Conservation (phyloP, 2,329 filamentous ascomycete genomes). For the Dryadomyces quercivorus region DNA sequence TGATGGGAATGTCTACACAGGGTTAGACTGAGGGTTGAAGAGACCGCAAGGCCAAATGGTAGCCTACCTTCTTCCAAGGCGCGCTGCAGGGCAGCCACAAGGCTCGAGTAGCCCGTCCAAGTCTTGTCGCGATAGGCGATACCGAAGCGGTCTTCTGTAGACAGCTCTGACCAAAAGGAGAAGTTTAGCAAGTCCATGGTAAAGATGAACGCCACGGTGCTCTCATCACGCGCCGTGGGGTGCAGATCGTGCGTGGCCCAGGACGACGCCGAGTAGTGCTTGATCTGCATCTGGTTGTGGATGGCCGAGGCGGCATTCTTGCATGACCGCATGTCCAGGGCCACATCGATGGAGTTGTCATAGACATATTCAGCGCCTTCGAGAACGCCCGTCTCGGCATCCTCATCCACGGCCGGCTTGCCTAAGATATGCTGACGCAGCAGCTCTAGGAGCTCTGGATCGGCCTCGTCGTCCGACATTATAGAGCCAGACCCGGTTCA, state of each 20-base stretch:
- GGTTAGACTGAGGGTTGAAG: background rate
- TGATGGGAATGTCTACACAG: conserved; percentile 65
- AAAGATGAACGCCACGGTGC: conserved; percentile 83
- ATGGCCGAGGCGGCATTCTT: conserved; percentile 74
- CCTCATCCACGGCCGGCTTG: conserved; percentile 37
- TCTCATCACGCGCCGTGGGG: conserved; percentile 68
- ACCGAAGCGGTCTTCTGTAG: conserved; percentile 62
- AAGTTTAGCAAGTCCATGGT: conserved; percentile 97
- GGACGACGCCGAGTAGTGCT: conserved; percentile 68
- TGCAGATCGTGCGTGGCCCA: conserved; percentile 89
- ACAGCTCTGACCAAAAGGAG: conserved; percentile 78
- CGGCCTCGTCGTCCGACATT: conserved; percentile 89
- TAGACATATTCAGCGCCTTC: conserved; percentile 75
- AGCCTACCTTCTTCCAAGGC: conserved; percentile 69
- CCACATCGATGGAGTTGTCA: conserved; percentile 87
- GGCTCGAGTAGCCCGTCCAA: conserved; percentile 93
- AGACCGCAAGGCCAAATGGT: no score
- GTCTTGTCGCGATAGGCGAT: conserved; percentile 67
- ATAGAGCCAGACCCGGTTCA: background rate
- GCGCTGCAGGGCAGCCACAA: conserved; percentile 76
- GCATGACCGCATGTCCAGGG: conserved; percentile 69
- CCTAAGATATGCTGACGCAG: conserved; percentile 68
- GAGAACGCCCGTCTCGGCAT: conserved; percentile 71
- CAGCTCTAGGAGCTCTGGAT: conserved; percentile 76
- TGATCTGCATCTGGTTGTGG: conserved; percentile 69